Conservation (phyloP, 192 early-diverging fungal species). For the Chytriomyces hyalinus region DNA sequence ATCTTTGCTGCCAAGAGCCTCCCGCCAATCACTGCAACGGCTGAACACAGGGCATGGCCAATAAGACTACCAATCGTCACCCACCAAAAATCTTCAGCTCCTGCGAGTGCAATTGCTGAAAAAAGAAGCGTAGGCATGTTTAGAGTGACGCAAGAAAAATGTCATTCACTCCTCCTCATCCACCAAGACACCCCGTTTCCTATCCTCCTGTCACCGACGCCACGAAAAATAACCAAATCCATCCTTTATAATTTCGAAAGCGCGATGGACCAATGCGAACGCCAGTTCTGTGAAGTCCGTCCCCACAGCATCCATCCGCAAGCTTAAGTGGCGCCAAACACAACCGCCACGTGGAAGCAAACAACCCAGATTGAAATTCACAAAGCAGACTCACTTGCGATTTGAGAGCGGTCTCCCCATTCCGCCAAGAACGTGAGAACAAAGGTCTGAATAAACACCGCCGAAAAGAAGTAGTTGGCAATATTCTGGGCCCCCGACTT, state of each 20-base stretch:
- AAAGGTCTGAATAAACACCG: conserved; percentile 95
- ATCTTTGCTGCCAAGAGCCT: conserved; percentile 82
- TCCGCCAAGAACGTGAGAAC: conserved; percentile 96
- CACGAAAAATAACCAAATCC: no score
- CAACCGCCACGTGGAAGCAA: neutral
- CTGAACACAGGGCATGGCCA: conserved; percentile 93
- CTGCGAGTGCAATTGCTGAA: conserved; percentile 86
- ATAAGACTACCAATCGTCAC: conserved; percentile 86
- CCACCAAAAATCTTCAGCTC: conserved; percentile 91
- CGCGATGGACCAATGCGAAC: no score
- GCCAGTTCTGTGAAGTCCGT: no score
- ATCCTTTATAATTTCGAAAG: no score
- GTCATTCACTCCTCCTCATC: no score
- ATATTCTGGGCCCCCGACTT: conserved; percentile 12
- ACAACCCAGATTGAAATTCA: neutral
- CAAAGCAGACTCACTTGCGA: conserved; percentile 66
- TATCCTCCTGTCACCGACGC: no score
- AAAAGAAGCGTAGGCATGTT: neutral
- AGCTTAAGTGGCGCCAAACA: conserved; percentile 1
- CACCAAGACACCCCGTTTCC: no score
- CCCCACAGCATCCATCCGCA: neutral
- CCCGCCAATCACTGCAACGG: conserved; percentile 92
- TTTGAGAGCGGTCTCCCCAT: conserved; percentile 97
- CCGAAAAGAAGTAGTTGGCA: conserved; percentile 71
- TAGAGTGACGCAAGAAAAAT: no score